Conservation (phyloP, 441 rosid genomes). For the Populus hybrid region DNA sequence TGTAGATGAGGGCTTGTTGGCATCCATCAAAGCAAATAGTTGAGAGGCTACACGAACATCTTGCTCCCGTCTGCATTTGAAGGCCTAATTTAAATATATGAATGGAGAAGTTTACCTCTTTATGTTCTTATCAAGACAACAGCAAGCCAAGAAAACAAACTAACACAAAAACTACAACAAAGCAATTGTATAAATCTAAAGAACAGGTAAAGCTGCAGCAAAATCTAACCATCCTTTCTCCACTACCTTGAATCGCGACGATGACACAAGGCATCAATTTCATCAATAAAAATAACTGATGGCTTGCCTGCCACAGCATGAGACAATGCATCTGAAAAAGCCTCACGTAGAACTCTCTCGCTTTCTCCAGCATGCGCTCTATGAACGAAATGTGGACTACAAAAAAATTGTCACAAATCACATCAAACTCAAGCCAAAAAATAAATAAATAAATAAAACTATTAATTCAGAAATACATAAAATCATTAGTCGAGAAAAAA, state of each 20-base stretch:
- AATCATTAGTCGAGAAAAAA: not conserved
- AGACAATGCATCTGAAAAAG: conserved; percentile 71
- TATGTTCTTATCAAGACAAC: not conserved
- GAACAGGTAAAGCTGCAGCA: not conserved
- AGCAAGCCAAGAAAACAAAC: not conserved
- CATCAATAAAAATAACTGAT: conserved; percentile 87
- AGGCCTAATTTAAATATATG: conserved; percentile 13
- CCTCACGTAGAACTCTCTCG: conserved; percentile 75
- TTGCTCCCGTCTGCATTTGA: conserved; percentile 69
- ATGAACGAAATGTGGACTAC: conserved; percentile 83
- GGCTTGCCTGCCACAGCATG: conserved; percentile 62
- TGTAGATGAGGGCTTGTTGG: conserved; percentile 45
- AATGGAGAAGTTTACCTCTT: not conserved
- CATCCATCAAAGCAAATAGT: conserved; percentile 74
- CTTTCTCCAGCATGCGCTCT: conserved; percentile 90
- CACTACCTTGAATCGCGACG: conserved; percentile 68
- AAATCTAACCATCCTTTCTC: not conserved
- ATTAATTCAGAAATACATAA: not conserved
- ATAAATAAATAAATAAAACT: not conserved
- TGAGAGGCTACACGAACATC: conserved; percentile 82
- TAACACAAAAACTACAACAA: not conserved
- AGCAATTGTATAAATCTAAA: not conserved
- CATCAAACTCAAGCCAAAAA: not conserved
- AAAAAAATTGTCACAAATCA: conserved; percentile 27
- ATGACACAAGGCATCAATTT: conserved; percentile 87